These are phyloP conservation scores for Debaryomyces prosopidis DNA, from an alignment of 805 yeast species.

Conservation along the genomic window DNA sequence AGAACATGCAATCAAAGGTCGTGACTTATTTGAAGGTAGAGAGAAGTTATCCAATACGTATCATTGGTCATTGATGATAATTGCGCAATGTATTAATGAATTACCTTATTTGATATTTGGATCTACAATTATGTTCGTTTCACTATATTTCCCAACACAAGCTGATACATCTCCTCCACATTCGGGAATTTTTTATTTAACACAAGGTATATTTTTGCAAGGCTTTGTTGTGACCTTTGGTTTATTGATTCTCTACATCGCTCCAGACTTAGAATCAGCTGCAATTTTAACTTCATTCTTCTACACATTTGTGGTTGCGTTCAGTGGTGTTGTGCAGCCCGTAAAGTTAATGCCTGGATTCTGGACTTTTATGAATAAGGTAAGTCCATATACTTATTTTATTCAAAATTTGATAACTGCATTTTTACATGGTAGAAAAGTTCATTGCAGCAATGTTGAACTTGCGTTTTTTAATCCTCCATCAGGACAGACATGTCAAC, in stretches of 20 bases:
- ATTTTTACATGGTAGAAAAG: slow-evolving; percentile 48
- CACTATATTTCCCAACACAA: slow-evolving; percentile 51
- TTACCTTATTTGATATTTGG: slow-evolving; percentile 51
- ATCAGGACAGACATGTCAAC: slow-evolving; percentile 61
- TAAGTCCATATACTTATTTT: slow-evolving; percentile 72
- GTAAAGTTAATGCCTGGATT: slow-evolving; percentile 65
- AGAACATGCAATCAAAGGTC: slow-evolving; percentile 53
- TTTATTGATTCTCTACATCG: slow-evolving; percentile 48
- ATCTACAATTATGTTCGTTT: slow-evolving; percentile 33
- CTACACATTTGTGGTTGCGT: slow-evolving; percentile 58
- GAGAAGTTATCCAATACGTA: slow-evolving; percentile 72
- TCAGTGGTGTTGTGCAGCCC: slow-evolving; percentile 71
- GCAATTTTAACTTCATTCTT: slow-evolving; percentile 57
- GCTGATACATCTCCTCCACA: slow-evolving; percentile 43
- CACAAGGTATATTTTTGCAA: slow-evolving; percentile 27
- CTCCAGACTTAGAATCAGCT: slow-evolving; percentile 70
- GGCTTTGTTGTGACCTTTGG: slow-evolving; percentile 35
- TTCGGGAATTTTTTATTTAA: slow-evolving; percentile 34
- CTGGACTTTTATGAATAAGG: slow-evolving; percentile 83
- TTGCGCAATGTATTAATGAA: slow-evolving; percentile 57
- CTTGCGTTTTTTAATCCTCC: slow-evolving; percentile 40
- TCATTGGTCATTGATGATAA: slow-evolving; percentile 63
- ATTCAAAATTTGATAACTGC: slow-evolving; percentile 53
- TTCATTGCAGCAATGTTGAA: slow-evolving; percentile 35
- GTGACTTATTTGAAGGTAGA: slow-evolving; percentile 69